Base-by-base conservation (phyloP, 2,329 filamentous ascomycete genomes). In the Bipolaris cookei region DNA sequence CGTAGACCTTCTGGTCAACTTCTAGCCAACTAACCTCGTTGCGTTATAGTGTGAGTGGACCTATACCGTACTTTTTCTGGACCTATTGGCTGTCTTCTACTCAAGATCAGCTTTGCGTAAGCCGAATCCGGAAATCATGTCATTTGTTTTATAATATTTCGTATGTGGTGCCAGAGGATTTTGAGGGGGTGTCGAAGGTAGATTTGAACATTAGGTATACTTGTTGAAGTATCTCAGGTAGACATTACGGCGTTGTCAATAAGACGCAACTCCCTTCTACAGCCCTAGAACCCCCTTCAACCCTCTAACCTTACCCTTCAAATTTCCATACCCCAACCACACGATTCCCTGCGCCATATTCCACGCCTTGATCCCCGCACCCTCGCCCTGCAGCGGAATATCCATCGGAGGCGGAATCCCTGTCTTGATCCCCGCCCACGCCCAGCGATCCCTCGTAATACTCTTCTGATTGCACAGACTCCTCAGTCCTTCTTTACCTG, bases 401-500 rank as follows among this genome's bases (percentile, higher is more conserved):
- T 89, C 88, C 65, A 97, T 84, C 4, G 89, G 86, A 1, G 83
- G 83, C 2, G 95, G 95, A 56, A 99, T 97, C 4, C 83, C 81
- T 6, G 95, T 99, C 62, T 88, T 82, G 59, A 86, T 72, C 25
- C 73, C 74, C 0, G 82, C 81, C 70, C 81, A 86, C 73, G 87
- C 80, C 68, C 80, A 85, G 74, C 88, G 82, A 80, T 99, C 95
- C 60, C 87, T 83, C 71, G 92, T 97, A 30, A 99, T 81, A 54
- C 89, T 87, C 81, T 99, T 99, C 63, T 88, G 76, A 77, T 98
- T 97, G 76, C 92, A 97, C 52, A 99, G 73, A 3, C 88, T 88
- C 34, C 91, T 83, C 20, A 99, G 78, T 0, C 95, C 95, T 75
- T 99, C 95, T 64, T 90, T 88, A 21, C 92, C 95, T 0, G 92